A percentile compares a stretch with the other conserved stretches of the same genome.
phyloP scores from a whole-genome alignment of 2,329 filamentous ascomycete species.

The Stachybotrys echinatus region DNA sequence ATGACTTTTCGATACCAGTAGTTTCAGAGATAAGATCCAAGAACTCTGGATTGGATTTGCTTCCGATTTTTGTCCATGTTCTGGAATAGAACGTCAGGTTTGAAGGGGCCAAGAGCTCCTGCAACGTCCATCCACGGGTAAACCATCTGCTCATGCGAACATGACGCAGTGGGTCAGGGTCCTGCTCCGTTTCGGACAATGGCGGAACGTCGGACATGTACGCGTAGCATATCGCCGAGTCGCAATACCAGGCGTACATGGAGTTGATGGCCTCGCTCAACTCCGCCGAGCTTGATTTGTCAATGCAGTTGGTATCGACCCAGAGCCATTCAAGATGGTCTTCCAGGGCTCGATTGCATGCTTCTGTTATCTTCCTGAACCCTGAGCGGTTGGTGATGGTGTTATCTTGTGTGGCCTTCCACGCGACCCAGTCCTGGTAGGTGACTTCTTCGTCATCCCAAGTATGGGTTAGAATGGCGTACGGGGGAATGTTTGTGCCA shows the following conservation, averaged over 20 bases:
- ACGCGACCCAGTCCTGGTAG: slow-evolving; percentile 1
- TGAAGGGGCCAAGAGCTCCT: slow-evolving; percentile 18
- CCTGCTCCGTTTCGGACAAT: neutral
- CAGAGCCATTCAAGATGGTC: slow-evolving; percentile 14
- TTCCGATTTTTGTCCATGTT: slow-evolving; percentile 8
- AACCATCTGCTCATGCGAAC: slow-evolving; percentile 15
- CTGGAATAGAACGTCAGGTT: slow-evolving; percentile 15
- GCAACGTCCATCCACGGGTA: slow-evolving; percentile 18
- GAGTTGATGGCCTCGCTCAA: slow-evolving; percentile 10
- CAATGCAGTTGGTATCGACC: slow-evolving; percentile 19
- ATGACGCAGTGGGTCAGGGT: no score
- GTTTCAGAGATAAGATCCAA: neutral
- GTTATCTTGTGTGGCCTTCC: no score
- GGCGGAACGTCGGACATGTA: slow-evolving; percentile 12
- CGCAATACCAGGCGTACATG: slow-evolving; percentile 12
- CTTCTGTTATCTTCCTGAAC: no score
- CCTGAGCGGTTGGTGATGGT: no score
- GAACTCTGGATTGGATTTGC: neutral
- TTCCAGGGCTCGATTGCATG: slow-evolving; percentile 7
- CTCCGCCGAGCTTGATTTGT: slow-evolving; percentile 17
- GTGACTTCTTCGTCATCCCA: slow-evolving; percentile 7
- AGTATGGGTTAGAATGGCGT: slow-evolving; percentile 11
- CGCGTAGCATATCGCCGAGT: slow-evolving; percentile 14
- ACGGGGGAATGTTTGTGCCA: slow-evolving; percentile 1
- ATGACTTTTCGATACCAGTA: neutral